Percentiles rank a stretch among this genome's conserved stretches.
Conservation (phyloP, 345 rosid genomes). For the Rhodamnia argentea region DNA sequence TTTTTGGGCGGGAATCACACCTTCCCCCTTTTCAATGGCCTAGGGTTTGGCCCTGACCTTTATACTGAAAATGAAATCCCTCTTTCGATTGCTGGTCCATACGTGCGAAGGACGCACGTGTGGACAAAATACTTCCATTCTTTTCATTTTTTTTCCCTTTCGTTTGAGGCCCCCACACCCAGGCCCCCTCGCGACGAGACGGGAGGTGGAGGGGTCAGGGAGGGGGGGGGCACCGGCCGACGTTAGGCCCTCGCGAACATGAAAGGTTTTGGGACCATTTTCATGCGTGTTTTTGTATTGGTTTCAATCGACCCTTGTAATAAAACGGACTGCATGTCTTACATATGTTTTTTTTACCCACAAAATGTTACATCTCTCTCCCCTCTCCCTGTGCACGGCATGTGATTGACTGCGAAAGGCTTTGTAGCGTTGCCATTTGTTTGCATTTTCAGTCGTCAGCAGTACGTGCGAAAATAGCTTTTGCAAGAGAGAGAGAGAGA, state of each 20-base stretch:
- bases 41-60: slow-evolving; percentile 3
- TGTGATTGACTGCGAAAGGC: slow-evolving; percentile 28
- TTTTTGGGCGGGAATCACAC: slow-evolving; percentile 39
- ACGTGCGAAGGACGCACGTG: slow-evolving; percentile 26
- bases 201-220: neutral
- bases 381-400: slow-evolving; percentile 9
- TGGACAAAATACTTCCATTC: neutral
- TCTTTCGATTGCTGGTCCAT: slow-evolving; percentile 1
- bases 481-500: neutral
- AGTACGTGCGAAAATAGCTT: neutral
- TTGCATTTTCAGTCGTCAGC: neutral
- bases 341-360: neutral
- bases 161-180: neutral
- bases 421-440: slow-evolving; percentile 49
- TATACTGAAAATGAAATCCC: slow-evolving; percentile 3
- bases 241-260: neutral
- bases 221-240: neutral
- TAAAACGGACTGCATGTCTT: neutral
- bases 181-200: neutral
- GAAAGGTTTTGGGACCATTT: neutral
- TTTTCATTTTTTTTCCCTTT: neutral
- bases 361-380: neutral
- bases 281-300: neutral
- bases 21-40: slow-evolving; percentile 13
- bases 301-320: neutral